phyloP scores from a whole-genome alignment of 306 rosid species.

The Canavalia ensiformis region DNA sequence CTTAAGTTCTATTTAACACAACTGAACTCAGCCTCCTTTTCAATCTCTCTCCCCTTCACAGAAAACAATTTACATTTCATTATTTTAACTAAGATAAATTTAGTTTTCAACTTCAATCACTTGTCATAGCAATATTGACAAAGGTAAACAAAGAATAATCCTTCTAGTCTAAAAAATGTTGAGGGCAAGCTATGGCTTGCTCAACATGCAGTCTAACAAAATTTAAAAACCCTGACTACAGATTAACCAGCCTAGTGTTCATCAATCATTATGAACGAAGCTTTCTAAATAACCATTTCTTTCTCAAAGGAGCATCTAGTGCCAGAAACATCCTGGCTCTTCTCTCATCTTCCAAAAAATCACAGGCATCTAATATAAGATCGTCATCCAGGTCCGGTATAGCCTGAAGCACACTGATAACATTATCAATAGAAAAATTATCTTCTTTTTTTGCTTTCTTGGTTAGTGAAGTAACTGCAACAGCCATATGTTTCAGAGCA shows the following conservation, averaged over 20 bases:
- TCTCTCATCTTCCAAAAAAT: conserved; percentile 63
- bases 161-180: neutral
- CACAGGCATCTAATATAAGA: conserved; percentile 59
- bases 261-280: conserved; percentile 50
- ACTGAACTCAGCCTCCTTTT: neutral
- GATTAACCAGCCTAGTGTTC: conserved; percentile 22
- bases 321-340: conserved; percentile 65
- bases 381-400: conserved; percentile 67
- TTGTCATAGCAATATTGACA: neutral
- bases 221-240: neutral
- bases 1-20: conserved; percentile 6
- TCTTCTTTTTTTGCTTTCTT: conserved; percentile 64
- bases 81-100: neutral
- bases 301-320: conserved; percentile 53
- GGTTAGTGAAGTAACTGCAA: conserved; percentile 54
- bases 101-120: neutral
- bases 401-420: conserved; percentile 53
- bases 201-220: neutral
- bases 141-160: conserved; percentile 7
- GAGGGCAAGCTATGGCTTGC: neutral
- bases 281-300: conserved; percentile 63
- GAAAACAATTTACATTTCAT: neutral
- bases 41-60: neutral
- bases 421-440: conserved; percentile 51
- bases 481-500: conserved; percentile 50